phyloP scores from a whole-genome alignment of 495 filamentous ascomycete species.

The Penicillium chermesinum region DNA sequence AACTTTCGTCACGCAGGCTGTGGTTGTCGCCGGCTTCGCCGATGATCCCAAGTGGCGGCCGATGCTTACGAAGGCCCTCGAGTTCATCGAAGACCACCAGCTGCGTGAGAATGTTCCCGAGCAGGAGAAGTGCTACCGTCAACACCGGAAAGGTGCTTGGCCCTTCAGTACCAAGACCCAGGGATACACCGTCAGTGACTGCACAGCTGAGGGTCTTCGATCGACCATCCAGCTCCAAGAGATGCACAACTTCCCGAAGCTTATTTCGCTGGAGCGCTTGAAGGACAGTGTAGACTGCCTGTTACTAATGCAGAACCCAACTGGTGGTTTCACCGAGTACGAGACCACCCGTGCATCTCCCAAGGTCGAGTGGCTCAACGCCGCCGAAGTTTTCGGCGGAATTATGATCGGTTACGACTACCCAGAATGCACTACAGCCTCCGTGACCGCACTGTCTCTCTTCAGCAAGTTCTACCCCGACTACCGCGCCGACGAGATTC shows the following conservation, averaged over 20 bases:
- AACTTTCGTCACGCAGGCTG: slow-evolving; percentile 76
- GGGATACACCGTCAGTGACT: slow-evolving; percentile 94
- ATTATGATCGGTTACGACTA: slow-evolving; percentile 99
- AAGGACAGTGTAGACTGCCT: slow-evolving; percentile 87
- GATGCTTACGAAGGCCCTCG: slow-evolving; percentile 78
- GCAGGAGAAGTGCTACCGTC: slow-evolving; percentile 79
- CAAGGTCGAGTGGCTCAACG: slow-evolving; percentile 80
- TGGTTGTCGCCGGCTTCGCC: slow-evolving; percentile 72
- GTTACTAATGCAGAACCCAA: slow-evolving; percentile 83
- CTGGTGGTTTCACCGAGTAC: slow-evolving; percentile 87
- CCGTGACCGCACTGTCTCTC: slow-evolving; percentile 79
- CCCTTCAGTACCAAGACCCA: slow-evolving; percentile 88
- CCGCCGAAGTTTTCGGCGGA: slow-evolving; percentile 90
- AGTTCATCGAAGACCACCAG: slow-evolving; percentile 88
- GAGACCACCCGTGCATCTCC: slow-evolving; percentile 74
- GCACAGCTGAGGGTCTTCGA: slow-evolving; percentile 85
- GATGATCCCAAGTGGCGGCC: slow-evolving; percentile 70
- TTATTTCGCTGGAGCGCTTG: slow-evolving; percentile 69
- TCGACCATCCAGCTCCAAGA: slow-evolving; percentile 80
- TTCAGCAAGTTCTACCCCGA: slow-evolving; percentile 78
- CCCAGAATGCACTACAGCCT: slow-evolving; percentile 93
- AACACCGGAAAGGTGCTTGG: slow-evolving; percentile 90
- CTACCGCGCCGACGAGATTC: slow-evolving; percentile 74
- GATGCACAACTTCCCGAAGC: slow-evolving; percentile 65
- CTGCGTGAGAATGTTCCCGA: slow-evolving; percentile 78